phyloP scores from a whole-genome alignment of 768 basidiomycete species.

The Russula virescens region DNA sequence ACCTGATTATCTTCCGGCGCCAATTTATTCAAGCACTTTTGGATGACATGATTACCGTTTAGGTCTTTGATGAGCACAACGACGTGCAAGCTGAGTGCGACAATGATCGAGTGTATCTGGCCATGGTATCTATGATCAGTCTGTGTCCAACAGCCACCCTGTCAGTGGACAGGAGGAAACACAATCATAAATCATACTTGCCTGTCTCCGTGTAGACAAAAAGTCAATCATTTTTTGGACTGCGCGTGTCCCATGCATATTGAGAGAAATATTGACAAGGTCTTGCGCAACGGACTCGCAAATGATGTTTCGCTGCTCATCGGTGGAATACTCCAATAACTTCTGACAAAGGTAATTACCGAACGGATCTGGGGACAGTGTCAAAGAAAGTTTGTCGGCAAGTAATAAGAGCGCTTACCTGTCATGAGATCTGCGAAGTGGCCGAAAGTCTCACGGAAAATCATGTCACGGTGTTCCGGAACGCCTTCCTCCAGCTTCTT shows the following conservation, averaged over 20 bases:
- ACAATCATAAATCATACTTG: conserved; percentile 39
- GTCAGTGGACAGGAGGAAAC: conserved; percentile 48
- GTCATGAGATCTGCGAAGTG: conserved; percentile 99
- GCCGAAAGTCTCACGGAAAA: conserved; percentile 95
- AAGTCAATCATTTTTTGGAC: conserved; percentile 99
- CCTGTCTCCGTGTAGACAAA: conserved; percentile 90
- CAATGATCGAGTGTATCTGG: conserved; percentile 95
- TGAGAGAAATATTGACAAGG: conserved; percentile 94
- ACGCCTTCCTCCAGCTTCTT: conserved; percentile 98
- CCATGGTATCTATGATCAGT: conserved; percentile 76
- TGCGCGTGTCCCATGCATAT: conserved; percentile 99
- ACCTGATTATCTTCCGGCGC: conserved; percentile 98
- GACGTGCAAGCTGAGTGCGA: conserved; percentile 94
- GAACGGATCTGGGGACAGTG: conserved; percentile 69
- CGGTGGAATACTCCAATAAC: conserved; percentile 91
- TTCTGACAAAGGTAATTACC: conserved; percentile 99
- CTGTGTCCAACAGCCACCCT: conserved; percentile 41
- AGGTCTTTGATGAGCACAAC: conserved; percentile 99
- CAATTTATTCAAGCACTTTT: conserved; percentile 98
- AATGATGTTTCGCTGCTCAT: conserved; percentile 94
- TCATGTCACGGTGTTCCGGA: conserved; percentile 97
- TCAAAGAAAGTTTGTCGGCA: not conserved
- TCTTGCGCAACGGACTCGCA: conserved; percentile 98
- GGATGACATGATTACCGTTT: conserved; percentile 96
- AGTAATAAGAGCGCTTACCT: conserved; percentile 40